A percentile compares a stretch with the other conserved stretches of the same genome.
phyloP scores from a whole-genome alignment of 169 alveolate species.

The Plasmodium chabaudi region DNA sequence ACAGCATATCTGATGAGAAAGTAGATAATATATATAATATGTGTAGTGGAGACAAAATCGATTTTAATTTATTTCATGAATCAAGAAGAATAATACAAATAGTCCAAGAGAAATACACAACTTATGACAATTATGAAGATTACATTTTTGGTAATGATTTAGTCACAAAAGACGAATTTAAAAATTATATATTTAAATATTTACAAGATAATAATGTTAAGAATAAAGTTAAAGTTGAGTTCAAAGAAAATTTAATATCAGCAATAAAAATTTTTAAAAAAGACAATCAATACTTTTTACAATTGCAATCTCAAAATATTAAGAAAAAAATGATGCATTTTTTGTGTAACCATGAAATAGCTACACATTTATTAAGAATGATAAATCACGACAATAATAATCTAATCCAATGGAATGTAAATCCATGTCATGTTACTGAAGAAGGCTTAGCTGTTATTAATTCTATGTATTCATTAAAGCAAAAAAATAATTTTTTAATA shows the following conservation, averaged over 20 bases:
- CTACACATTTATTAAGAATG: slow-evolving; percentile 76
- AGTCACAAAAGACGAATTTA: slow-evolving; percentile 34
- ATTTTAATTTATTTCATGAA: slow-evolving; percentile 59
- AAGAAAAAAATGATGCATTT: slow-evolving; percentile 45
- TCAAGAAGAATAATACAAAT: slow-evolving; percentile 65
- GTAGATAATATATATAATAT: slow-evolving; percentile 46
- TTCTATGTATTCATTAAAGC: slow-evolving; percentile 65
- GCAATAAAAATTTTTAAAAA: slow-evolving; percentile 50
- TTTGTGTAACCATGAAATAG: slow-evolving; percentile 76
- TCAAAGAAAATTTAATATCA: slow-evolving; percentile 33
- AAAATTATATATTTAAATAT: slow-evolving; percentile 29
- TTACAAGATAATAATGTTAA: slow-evolving; percentile 18
- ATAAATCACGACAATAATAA: slow-evolving; percentile 73
- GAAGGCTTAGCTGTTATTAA: slow-evolving; percentile 78
- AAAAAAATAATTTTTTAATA: slow-evolving; percentile 37
- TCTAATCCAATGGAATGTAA: slow-evolving; percentile 21
- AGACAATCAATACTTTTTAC: slow-evolving; percentile 27
- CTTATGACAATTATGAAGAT: slow-evolving; percentile 59
- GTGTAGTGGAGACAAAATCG: slow-evolving; percentile 48
- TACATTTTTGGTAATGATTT: slow-evolving; percentile 8
- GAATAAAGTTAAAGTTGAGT: slow-evolving; percentile 19
- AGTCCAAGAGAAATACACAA: slow-evolving; percentile 30
- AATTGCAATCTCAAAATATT: slow-evolving; percentile 26
- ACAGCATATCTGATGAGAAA: slow-evolving; percentile 45
- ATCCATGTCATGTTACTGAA: slow-evolving; percentile 66